Evolutionary conservation across 352 stramenopile genomes (phyloP).

Genomic region (Phytophthora pini): DNA sequence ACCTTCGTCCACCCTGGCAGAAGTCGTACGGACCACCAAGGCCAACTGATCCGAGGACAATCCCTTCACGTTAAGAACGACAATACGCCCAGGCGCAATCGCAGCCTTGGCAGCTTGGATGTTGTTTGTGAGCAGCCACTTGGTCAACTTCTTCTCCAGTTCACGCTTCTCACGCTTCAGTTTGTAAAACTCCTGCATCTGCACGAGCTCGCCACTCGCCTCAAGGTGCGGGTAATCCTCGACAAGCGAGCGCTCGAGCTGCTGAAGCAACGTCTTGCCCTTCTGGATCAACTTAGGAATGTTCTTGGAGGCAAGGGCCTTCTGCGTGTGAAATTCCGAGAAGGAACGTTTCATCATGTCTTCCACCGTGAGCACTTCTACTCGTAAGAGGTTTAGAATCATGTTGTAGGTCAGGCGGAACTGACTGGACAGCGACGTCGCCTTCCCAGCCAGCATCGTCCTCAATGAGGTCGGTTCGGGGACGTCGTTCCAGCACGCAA

Average conservation of each 20-base stretch:
- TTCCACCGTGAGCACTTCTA: conserved; percentile 89
- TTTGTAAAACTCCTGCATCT: conserved; percentile 74
- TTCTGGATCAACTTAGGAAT: conserved; percentile 81
- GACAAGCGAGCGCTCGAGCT: conserved; percentile 52
- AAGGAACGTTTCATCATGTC: conserved; percentile 99
- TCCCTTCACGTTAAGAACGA: conserved; percentile 73
- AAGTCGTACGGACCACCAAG: conserved; percentile 66
- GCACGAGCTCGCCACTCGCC: conserved; percentile 56
- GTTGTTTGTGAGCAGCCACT: conserved; percentile 75
- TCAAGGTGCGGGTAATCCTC: conserved; percentile 76
- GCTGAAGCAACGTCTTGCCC: conserved; percentile 55
- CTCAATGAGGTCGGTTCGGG: conserved; percentile 94
- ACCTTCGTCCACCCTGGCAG: conserved; percentile 30
- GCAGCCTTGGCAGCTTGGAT: conserved; percentile 64
- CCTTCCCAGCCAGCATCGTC: conserved; percentile 96
- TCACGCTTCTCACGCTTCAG: conserved; percentile 75
- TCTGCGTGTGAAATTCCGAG: conserved; percentile 96
- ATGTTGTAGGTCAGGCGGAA: conserved; percentile 99
- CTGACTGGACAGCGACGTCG: conserved; percentile 95
- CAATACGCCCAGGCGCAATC: conserved; percentile 66
- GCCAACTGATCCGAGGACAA: conserved; percentile 64
- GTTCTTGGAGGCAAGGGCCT: conserved; percentile 78
- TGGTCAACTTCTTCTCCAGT: conserved; percentile 75
- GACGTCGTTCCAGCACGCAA: conserved; percentile 97
- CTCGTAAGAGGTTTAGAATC: conserved; percentile 97